Evolutionary conservation across 108 stramenopile genomes (phyloP), one percentile per base, ranked within the genome.

Genomic region (Tribonema minus): DNA sequence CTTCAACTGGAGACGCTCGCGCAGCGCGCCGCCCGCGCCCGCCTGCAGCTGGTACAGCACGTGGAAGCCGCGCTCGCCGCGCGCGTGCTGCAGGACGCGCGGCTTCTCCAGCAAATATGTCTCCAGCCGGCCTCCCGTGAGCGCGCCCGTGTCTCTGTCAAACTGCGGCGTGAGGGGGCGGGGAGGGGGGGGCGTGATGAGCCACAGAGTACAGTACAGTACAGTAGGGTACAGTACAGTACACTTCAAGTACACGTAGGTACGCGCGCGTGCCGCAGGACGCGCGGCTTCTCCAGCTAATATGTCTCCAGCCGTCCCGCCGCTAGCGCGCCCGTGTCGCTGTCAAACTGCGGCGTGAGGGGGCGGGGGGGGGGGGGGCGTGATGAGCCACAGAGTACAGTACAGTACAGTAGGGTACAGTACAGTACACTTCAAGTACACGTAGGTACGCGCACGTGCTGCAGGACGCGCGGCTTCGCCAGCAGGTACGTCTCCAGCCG

Each of bases 81-180:
- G 68, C 30, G 81, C 77, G 60, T 79, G 77, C 28, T 60, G 26
- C 23, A 84, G 62, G n/a, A 90, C 81, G 38, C 89, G 87, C 61
- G 60, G 76, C 79, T 89, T 89, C 84, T 90, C 89, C 59, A 90
- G 86, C 29, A 90, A 71, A 61, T 89, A 89, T 29, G 83, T 89
- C 33, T 79, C 77, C 27, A 79, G 65, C 38, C 62, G 62, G 0
- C 71, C 72, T 4, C 88, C 88, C 23, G 85, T 59, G 36, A 89
- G 81, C 46, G 40, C n/a, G n/a, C n/a, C n/a, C n/a, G n/a, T n/a
- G n/a, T n/a, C n/a, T n/a, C n/a, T n/a, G n/a, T n/a, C n/a, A n/a
- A n/a, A n/a, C n/a, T n/a, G n/a, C n/a, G n/a, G n/a, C n/a, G n/a
- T n/a, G n/a, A n/a, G n/a, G n/a, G n/a, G n/a, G n/a, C n/a, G n/a